These are phyloP conservation scores for Clavariopsis aquatica DNA, from an alignment of 495 filamentous ascomycete genomes.

Conservation along the genomic window DNA sequence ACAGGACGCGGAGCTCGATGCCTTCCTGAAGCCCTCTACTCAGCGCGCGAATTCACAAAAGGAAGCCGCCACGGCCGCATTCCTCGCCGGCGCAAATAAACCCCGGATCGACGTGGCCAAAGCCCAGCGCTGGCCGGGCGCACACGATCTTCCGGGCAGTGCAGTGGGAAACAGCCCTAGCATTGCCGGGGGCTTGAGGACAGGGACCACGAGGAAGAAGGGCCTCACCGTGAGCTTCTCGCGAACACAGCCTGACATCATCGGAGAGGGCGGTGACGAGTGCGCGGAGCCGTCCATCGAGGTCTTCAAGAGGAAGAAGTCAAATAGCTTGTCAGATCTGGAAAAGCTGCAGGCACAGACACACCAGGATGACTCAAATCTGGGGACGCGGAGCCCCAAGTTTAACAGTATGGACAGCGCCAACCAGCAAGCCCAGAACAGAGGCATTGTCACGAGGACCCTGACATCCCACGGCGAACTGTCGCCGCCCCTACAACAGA, in stretches of 20 bases:
- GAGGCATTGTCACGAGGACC: slow-evolving; percentile 25
- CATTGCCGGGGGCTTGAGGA: slow-evolving; percentile 24
- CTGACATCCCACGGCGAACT: slow-evolving; percentile 29
- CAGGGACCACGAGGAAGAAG: slow-evolving; percentile 50
- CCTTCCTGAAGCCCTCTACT: slow-evolving; percentile 49
- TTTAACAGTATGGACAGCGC: slow-evolving; percentile 18
- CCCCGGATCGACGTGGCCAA: slow-evolving; percentile 46
- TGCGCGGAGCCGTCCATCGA: slow-evolving; percentile 67
- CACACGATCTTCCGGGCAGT: slow-evolving; percentile 34
- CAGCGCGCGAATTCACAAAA: slow-evolving; percentile 32
- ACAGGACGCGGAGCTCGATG: slow-evolving; percentile 44
- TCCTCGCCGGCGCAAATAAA: slow-evolving; percentile 27
- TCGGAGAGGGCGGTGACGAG: slow-evolving; percentile 87
- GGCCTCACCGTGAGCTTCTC: slow-evolving; percentile 72
- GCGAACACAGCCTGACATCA: slow-evolving; percentile 67
- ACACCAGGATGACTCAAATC: slow-evolving; percentile 30
- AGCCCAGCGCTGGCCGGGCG: slow-evolving; percentile 46
- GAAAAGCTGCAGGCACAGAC: slow-evolving; percentile 11
- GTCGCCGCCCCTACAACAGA: slow-evolving; percentile 33
- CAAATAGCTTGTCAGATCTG: slow-evolving; percentile 22
- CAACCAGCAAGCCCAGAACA: slow-evolving; percentile 17
- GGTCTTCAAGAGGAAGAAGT: slow-evolving; percentile 54
- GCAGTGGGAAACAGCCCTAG: slow-evolving; percentile 19
- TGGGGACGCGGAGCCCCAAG: slow-evolving; percentile 27
- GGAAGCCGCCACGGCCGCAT: slow-evolving; percentile 27